phyloP scores from a whole-genome alignment of 495 filamentous ascomycete genomes.

The Penicillium coffeae region DNA sequence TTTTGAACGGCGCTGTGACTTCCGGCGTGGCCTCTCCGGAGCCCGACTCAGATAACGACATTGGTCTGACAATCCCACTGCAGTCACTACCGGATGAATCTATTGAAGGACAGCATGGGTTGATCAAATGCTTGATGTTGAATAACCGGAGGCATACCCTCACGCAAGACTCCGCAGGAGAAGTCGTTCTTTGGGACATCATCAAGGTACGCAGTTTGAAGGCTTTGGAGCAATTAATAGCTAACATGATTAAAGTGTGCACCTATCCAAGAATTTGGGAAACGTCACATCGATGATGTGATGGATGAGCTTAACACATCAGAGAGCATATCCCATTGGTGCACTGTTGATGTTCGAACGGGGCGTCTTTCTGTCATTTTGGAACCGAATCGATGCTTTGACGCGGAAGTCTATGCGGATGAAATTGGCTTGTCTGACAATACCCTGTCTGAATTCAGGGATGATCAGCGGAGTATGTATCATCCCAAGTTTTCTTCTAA shows the following conservation, averaged over 20 bases:
- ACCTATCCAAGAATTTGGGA: conserved; percentile 82
- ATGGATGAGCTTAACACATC: conserved; percentile 80
- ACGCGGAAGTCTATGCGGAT: conserved; percentile 95
- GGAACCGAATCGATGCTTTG: conserved; percentile 94
- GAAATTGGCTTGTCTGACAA: conserved; percentile 59
- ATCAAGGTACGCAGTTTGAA: conserved; percentile 55
- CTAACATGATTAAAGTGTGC: conserved; percentile 58
- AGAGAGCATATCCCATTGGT: conserved; percentile 92
- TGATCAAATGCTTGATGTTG: conserved; percentile 88
- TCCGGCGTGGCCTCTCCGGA: conserved; percentile 52
- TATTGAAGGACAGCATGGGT: conserved; percentile 90
- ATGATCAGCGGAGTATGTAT: conserved; percentile 87
- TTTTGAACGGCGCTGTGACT: conserved; percentile 52
- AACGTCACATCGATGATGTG: conserved; percentile 89
- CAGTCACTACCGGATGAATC: conserved; percentile 76
- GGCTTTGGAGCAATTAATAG: neutral
- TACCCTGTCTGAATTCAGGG: conserved; percentile 73
- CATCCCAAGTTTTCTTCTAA: neutral
- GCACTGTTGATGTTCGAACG: conserved; percentile 87
- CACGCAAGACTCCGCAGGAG: conserved; percentile 90
- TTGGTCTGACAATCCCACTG: conserved; percentile 58
- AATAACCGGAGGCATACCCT: conserved; percentile 88
- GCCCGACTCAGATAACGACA: conserved; percentile 54
- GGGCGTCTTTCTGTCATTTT: conserved; percentile 85
- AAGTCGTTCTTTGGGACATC: conserved; percentile 95